Evolutionary conservation across 306 rosid species (phyloP).

Genomic region (Lotus japonicus): DNA sequence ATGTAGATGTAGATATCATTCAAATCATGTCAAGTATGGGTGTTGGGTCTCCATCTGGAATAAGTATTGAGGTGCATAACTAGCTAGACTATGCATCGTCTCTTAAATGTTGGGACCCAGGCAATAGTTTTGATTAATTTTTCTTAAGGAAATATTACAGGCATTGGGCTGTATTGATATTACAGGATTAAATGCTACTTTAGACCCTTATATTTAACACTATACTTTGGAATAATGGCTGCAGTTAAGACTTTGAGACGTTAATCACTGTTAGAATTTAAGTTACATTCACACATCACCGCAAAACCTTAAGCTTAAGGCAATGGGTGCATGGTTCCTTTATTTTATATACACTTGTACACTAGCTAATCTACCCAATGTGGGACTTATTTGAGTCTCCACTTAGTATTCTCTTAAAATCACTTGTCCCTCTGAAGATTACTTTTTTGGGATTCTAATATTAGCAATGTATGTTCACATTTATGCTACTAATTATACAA

Average conservation of each 20-base stretch:
- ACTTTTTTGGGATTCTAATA: background rate
- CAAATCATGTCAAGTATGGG: background rate
- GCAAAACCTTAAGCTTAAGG: too few species aligned
- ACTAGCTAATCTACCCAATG: too few species aligned
- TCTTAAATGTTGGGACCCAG: background rate
- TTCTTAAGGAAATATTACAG: background rate
- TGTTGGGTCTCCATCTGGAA: background rate
- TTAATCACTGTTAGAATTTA: too few species aligned
- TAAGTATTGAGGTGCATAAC: background rate
- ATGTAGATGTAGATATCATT: background rate
- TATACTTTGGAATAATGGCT: constrained; percentile 19
- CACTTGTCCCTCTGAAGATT: background rate
- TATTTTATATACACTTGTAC: too few species aligned
- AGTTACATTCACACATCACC: too few species aligned
- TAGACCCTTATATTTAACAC: background rate
- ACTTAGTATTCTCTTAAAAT: too few species aligned
- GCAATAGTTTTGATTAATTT: background rate
- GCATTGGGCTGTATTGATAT: background rate
- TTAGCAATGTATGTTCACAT: background rate
- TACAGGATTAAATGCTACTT: background rate
- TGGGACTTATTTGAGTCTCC: too few species aligned
- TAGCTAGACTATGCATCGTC: background rate
- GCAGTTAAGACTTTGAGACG: constrained; percentile 12
- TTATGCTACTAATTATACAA: background rate
- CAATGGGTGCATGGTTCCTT: too few species aligned